Evolutionary conservation across 495 filamentous ascomycete genomes (phyloP), one percentile per base, ranked within the genome.

Genomic region (Talaromyces stipitatus): DNA sequence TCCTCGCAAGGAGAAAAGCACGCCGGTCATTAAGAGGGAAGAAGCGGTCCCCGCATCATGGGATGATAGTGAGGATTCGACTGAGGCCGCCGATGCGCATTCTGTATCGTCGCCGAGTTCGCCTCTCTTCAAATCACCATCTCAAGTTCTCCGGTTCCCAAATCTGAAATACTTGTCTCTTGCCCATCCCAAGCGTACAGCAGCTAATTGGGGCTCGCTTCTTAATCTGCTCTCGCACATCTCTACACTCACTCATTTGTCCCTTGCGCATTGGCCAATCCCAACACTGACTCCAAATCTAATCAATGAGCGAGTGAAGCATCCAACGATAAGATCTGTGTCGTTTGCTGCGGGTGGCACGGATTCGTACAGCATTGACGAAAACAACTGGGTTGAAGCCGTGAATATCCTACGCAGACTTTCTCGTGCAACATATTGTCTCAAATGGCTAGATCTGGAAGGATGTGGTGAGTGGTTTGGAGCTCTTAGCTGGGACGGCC

Each of bases 381-480:
- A 91, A 58, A 71, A 82, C 46, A 83, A 91, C 70, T 88, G 81
- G 81, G 74, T 77, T 27, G 88, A 92, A 63, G 82, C 87, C 1
- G 82, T 88, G 1, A 70, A 76, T 36, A 71, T 94, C 3, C 70
- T 95, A 2, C 80, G 85, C n/a, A 78, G 81, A 11, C 74, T 96
- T 0, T 87, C 85, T 54, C 75, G 75, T 24, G 72, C 70, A 11
- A 80, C 87, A 1, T 89, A 91, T 64, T 80, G 82, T 46, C 75
- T 96, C 2, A 81, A 89, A 66, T 91, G 85, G 70, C 78, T 96
- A 0, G 90, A 94, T 64, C 70, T 96, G 12, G 88, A 87, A 57
- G 90, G 89, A 14, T 96, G 91, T 66, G 69, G 68, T 0, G 75
- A 78, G 14, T 96, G 91, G 91, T 64, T 82, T 28, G 67, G 71